Conservation (phyloP, 805 yeast genomes). For the Yamadazyma scolyti region DNA sequence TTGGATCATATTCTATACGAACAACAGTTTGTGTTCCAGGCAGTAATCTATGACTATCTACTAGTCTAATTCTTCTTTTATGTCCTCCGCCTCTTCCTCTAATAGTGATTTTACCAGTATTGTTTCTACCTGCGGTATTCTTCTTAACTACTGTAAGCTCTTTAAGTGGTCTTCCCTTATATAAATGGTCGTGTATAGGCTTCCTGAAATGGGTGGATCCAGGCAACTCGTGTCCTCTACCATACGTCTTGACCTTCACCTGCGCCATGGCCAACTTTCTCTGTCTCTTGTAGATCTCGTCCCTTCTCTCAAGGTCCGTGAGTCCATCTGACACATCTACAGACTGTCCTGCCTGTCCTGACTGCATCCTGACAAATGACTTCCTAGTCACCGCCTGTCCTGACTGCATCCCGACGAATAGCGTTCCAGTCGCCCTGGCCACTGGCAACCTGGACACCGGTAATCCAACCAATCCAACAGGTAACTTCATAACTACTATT, state of each 20-base stretch:
- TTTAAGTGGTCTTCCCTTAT: constrained; percentile 78
- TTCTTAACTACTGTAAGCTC: constrained; percentile 71
- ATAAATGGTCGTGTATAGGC: constrained; percentile 83
- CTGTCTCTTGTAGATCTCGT: constrained; percentile 66
- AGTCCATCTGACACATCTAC: too few species aligned
- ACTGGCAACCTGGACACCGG: too few species aligned
- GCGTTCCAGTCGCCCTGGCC: too few species aligned
- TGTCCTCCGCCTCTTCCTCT: constrained; percentile 98
- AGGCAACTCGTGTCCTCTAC: constrained; percentile 72
- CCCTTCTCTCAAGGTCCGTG: constrained; percentile 79
- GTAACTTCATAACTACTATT: too few species aligned
- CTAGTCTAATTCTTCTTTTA: constrained; percentile 77
- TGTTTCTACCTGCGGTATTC: constrained; percentile 83
- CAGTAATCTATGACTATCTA: constrained; percentile 67
- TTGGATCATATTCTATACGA: constrained; percentile 94
- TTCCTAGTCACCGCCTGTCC: too few species aligned
- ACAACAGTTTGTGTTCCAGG: constrained; percentile 76
- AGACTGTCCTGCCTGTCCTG: too few species aligned
- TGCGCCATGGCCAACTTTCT: constrained; percentile 66
- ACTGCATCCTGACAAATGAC: background rate
- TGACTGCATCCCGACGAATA: too few species aligned
- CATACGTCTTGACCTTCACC: constrained; percentile 68
- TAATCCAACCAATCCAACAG: too few species aligned
- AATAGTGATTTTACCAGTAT: constrained; percentile 82
- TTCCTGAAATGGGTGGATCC: constrained; percentile 84